Conservation (phyloP, 2,329 filamentous ascomycete genomes). For the Botrytis pseudocinerea region DNA sequence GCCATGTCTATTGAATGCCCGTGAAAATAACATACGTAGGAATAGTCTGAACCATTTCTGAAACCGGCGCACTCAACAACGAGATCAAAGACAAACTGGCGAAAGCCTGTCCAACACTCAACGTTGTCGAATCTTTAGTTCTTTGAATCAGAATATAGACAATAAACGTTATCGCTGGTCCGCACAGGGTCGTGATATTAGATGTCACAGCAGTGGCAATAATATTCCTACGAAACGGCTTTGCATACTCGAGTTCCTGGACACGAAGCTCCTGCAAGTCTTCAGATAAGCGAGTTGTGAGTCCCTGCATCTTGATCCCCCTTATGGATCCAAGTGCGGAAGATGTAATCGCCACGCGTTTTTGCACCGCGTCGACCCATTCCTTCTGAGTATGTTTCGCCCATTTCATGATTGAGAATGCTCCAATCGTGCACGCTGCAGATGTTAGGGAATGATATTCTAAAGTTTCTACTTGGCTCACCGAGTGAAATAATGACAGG, state of each 20-base stretch:
- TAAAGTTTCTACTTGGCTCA: background rate
- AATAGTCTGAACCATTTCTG: conserved; percentile 14
- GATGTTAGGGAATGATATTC: background rate
- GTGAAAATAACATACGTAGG: conserved; percentile 7
- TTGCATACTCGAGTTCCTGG: conserved; percentile 24
- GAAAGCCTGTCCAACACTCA: conserved; percentile 41
- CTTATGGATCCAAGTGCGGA: conserved; percentile 36
- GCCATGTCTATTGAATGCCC: too few relatives aligned
- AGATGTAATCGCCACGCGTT: conserved; percentile 34
- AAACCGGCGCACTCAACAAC: conserved; percentile 29
- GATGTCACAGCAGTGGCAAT: conserved; percentile 12
- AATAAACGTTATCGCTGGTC: conserved; percentile 1
- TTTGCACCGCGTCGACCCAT: conserved; percentile 38
- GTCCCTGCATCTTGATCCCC: conserved; percentile 35
- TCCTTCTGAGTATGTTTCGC: conserved; percentile 12
- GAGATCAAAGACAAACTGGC: conserved; percentile 47
- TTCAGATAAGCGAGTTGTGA: conserved; percentile 29
- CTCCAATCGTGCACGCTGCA: conserved; percentile 1
- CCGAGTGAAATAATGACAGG: conserved; percentile 24
- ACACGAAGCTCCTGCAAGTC: conserved; percentile 36
- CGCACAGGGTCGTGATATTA: conserved; percentile 6
- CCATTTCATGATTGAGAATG: conserved; percentile 16
- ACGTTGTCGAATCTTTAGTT: conserved; percentile 20
- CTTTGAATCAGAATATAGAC: conserved; percentile 11
- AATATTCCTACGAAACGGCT: conserved; percentile 20